Evolutionary conservation across 2,329 filamentous ascomycete species (phyloP), one percentile per base, ranked within the genome.

Genomic region (Coleophoma eucalyptorum): DNA sequence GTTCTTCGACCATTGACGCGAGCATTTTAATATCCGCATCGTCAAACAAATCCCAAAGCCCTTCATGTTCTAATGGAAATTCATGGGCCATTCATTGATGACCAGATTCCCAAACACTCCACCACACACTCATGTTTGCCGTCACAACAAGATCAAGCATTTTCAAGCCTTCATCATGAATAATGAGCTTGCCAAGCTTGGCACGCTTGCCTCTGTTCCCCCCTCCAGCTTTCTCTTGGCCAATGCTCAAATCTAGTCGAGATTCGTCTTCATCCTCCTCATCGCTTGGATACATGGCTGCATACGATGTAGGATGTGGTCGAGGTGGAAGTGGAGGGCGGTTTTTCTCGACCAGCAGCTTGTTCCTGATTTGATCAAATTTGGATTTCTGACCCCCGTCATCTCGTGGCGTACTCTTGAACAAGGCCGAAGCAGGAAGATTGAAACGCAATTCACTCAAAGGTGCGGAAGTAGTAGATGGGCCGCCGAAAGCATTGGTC

Each of bases 81-180:
- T 3, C 4, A 26, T 26, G 26, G 26, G 26, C 26, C 26, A 2
- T 26, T 38, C 35, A 37, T 47, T 34, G 19, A 8, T 35, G 41
- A 43, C 54, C 55, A 38, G 51, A 50, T 61, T 90, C 87, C 80
- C 91, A 97, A 4, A 89, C 84, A 60, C 85, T 84, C 92, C 93
- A 97, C 90, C 92, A 99, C 15, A 97, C 74, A 1, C 89, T 90
- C 71, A 99, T 81, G 65, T 96, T 97, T 11, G 91, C 88, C 4
- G 93, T 90, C 18, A 99, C 90, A 0, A 96, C 76, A 52, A 99
- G 69, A 74, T 99, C 94, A 62, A 97, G 70, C 93, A 99, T 97
- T 74, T 96, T 96, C 57, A 96, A 72, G 0, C 94, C 94, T 62
- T 96, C 92, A 50, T 93, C 84, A 60, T 91, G 83, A 35, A 99